phyloP scores from a whole-genome alignment of 2,329 filamentous ascomycete genomes.

The Claviceps digitariae region DNA sequence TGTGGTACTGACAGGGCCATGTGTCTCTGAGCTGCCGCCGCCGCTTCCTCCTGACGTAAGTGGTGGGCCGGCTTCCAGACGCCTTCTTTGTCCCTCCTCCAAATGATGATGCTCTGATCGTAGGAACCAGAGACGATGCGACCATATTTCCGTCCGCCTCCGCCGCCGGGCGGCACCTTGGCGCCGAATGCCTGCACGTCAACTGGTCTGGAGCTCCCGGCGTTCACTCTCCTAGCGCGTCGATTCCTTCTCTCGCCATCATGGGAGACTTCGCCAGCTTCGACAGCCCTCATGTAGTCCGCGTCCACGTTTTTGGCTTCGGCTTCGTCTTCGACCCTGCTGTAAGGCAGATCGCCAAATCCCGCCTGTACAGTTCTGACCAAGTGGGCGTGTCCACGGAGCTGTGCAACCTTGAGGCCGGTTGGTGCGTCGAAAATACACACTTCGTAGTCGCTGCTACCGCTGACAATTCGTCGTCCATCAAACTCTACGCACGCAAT shows the following conservation, averaged over 20 bases:
- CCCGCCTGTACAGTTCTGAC: slow-evolving; percentile 92
- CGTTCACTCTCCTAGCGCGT: slow-evolving; percentile 39
- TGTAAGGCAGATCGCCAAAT: slow-evolving; percentile 78
- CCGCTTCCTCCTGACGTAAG: slow-evolving; percentile 61
- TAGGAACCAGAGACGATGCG: slow-evolving; percentile 97
- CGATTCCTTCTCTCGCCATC: slow-evolving; percentile 18
- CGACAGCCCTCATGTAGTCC: slow-evolving; percentile 51
- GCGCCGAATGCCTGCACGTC: slow-evolving; percentile 72
- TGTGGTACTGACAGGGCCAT: slow-evolving; percentile 5
- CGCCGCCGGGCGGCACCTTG: slow-evolving; percentile 79
- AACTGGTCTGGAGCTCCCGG: slow-evolving; percentile 60
- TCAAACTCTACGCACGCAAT: slow-evolving; percentile 98
- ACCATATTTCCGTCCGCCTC: slow-evolving; percentile 76
- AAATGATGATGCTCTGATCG: slow-evolving; percentile 90
- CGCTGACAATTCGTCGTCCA: slow-evolving; percentile 82
- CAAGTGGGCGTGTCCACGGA: slow-evolving; percentile 68
- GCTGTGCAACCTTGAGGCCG: slow-evolving; percentile 76
- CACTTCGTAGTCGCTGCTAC: slow-evolving; percentile 90
- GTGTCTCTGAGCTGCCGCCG: slow-evolving; percentile 31
- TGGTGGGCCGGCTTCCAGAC: slow-evolving; percentile 70
- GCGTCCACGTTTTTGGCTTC: slow-evolving; percentile 62
- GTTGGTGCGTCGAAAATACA: slow-evolving; percentile 85
- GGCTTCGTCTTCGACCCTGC: slow-evolving; percentile 56
- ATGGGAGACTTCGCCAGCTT: slow-evolving; percentile 33
- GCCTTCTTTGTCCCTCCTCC: slow-evolving; percentile 75